Conservation (phyloP, 106 monocot genomes). For the Triglochin maritima region DNA sequence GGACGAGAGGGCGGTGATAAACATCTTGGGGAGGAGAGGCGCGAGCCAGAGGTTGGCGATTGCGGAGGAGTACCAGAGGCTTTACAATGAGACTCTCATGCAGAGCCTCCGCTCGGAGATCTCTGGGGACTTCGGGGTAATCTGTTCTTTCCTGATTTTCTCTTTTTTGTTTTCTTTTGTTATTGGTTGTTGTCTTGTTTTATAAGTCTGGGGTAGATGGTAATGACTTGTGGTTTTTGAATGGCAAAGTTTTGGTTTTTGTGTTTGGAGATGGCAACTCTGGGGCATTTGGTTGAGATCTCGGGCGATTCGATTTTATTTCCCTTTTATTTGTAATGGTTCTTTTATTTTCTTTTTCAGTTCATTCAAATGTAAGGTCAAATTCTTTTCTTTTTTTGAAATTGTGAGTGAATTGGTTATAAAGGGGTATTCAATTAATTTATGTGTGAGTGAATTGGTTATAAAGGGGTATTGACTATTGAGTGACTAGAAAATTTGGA, state of each 20-base stretch:
- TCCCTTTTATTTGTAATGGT: not conserved
- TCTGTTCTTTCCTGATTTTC: not conserved
- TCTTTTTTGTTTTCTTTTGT: not conserved
- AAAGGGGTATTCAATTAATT: too few relatives aligned
- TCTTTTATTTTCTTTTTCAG: not conserved
- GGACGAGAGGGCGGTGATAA: slow-evolving; percentile 43
- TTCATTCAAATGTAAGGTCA: too few relatives aligned
- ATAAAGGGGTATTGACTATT: too few relatives aligned
- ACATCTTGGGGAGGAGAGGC: slow-evolving; percentile 36
- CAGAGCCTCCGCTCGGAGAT: slow-evolving; percentile 52
- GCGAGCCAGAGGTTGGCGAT: slow-evolving; percentile 34
- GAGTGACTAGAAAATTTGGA: too few relatives aligned
- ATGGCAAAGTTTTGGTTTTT: too few relatives aligned
- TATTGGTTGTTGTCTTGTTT: too few relatives aligned
- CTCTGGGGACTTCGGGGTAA: slow-evolving; percentile 60
- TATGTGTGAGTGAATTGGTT: too few relatives aligned
- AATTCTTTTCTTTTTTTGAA: too few relatives aligned
- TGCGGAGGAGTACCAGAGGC: slow-evolving; percentile 14
- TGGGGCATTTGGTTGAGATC: too few relatives aligned
- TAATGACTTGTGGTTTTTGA: too few relatives aligned
- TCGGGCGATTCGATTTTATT: not conserved
- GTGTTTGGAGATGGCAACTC: too few relatives aligned
- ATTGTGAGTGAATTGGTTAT: too few relatives aligned
- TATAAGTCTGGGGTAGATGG: not conserved
- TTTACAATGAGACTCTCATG: slow-evolving; percentile 43